A percentile compares a stretch with the other conserved stretches of the same genome.
Conservation (phyloP, 192 early-diverging fungal species). For the Lobosporangium transversale region DNA sequence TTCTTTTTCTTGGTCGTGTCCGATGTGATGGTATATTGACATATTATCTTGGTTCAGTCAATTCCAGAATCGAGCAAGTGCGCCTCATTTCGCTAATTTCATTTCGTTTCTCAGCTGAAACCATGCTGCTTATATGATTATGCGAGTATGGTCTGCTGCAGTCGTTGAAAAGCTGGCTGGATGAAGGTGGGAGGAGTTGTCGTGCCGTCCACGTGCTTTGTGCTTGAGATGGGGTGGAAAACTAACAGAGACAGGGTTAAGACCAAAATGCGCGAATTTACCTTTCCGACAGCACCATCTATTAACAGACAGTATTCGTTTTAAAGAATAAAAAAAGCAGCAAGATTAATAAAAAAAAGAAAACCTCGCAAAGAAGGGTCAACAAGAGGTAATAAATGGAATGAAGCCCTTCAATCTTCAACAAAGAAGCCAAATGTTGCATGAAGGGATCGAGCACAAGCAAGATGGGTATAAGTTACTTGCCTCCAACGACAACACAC, state of each 20-base stretch:
- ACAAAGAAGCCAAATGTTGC: no score
- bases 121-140: no score
- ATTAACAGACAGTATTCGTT: background rate
- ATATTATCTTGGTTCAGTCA: background rate
- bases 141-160: no score
- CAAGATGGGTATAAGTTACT: constrained; percentile 12
- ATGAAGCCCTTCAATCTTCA: no score
- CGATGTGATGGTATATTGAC: background rate
- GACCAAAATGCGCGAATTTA: constrained; percentile 35
- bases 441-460: background rate
- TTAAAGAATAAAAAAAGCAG: background rate
- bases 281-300: constrained; percentile 82
- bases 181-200: no score
- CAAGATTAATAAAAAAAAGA: background rate
- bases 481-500: constrained; percentile 78
- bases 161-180: no score
- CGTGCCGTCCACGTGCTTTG: no score
- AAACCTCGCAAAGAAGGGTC: background rate
- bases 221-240: no score
- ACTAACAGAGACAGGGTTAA: no score
- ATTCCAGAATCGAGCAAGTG: constrained; percentile 22
- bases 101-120: background rate
- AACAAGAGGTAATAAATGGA: background rate
- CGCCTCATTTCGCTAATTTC: background rate
- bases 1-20: background rate